Percentiles rank a stretch among this genome's conserved stretches.
These are phyloP conservation scores for Hypoxylon sp. DNA, from an alignment of 2,329 filamentous ascomycete genomes.

Conservation along the genomic window DNA sequence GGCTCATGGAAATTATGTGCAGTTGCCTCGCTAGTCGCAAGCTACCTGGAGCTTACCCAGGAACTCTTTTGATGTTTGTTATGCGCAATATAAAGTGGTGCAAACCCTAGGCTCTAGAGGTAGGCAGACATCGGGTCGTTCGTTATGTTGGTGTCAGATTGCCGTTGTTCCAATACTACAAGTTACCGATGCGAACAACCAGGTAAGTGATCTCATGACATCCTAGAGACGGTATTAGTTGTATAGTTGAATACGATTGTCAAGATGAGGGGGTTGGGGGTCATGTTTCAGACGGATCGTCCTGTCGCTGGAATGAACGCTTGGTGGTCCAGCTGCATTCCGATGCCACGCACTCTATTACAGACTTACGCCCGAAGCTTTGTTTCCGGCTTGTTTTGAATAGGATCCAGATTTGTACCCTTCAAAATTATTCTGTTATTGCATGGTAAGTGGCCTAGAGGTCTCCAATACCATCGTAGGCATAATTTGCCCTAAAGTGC, in stretches of 20 bases:
- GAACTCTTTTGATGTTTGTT: not conserved
- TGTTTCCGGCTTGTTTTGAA: not conserved
- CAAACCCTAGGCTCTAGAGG: no score
- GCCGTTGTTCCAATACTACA: not conserved
- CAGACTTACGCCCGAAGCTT: not conserved
- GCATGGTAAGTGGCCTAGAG: no score
- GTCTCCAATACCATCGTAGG: no score
- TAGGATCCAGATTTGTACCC: not conserved
- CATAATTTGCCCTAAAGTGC: no score
- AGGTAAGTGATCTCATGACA: not conserved
- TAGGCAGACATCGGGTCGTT: no score
- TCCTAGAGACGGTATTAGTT: not conserved
- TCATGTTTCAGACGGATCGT: not conserved
- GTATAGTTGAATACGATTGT: not conserved
- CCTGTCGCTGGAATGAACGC: not conserved
- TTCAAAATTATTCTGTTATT: not conserved
- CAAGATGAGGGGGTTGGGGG: not conserved
- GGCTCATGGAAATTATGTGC: not conserved
- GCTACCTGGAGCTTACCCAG: not conserved
- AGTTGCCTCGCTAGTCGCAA: not conserved
- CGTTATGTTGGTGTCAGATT: no score
- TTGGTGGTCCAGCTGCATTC: not conserved
- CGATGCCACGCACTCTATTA: conserved; percentile 1
- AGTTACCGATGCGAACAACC: not conserved
- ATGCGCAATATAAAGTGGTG: not conserved